Evolutionary conservation across 2,329 filamentous ascomycete genomes (phyloP), one percentile per base, ranked within the genome.

Genomic region (Calonectria henricotiae): DNA sequence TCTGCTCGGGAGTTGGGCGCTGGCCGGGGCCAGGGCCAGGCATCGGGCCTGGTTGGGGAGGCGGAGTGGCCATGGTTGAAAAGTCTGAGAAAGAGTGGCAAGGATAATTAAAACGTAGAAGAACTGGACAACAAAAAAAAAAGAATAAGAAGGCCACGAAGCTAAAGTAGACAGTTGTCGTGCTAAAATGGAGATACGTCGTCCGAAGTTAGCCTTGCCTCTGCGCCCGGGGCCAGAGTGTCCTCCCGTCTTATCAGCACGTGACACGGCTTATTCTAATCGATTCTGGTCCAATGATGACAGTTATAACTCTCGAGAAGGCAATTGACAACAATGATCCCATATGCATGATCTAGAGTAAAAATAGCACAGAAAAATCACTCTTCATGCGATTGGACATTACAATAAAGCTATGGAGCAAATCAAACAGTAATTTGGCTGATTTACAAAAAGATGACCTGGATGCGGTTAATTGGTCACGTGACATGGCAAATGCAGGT

Each of bases 1-100:
- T 93, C 85, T 98, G 95, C 84, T 98, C 93, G 60, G 93, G 95
- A 23, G 92, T 90, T 39, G 94, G 94, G 81, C 83, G 86, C 74
- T 85, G 84, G 65, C 80, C 82, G 41, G 81, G 80, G 63, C 78
- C 72, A 58, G 75, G 66, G 41, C 71, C 72, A 35, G 72, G 65
- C 41, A 71, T 71, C 55, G 74, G 78, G 60, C 76, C 77, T 32
- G 73, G 70, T 44, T 79, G 76, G 37, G 74, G 78, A 62, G 79
- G 77, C 58, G 78, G 78, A 62, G 76, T 49, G 44, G 81, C 75
- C 79, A 82, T 82, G 25, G 62, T 68, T 6, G 69, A 15, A 17
- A 63, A 47, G 60, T 43, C 23, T 30, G 23, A 37, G 55, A 70
- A 70, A 65, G 73, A 71, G 51, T 69, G 65, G 65, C 71, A 58